These are phyloP conservation scores for Trichoderma erinaceum DNA, from an alignment of 495 filamentous ascomycete genomes.

Conservation along the genomic window DNA sequence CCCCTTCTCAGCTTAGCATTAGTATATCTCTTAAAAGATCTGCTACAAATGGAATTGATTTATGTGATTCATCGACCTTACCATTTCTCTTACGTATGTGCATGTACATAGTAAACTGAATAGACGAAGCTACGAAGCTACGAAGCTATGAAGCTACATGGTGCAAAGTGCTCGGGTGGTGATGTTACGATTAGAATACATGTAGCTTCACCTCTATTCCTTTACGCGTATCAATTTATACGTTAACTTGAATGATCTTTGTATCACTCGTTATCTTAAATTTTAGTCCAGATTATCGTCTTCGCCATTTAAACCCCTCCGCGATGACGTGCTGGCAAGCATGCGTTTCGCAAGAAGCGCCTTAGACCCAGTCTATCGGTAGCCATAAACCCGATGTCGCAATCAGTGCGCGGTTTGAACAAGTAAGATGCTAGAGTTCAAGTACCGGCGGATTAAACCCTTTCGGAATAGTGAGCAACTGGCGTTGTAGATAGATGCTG, in stretches of 20 bases:
- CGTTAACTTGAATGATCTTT: too few relatives aligned
- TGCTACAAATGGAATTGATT: neutral
- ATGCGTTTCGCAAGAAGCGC: constrained; percentile 10
- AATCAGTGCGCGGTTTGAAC: neutral
- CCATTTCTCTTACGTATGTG: too few relatives aligned
- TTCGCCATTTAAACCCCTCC: neutral
- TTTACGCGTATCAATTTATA: too few relatives aligned
- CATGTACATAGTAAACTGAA: too few relatives aligned
- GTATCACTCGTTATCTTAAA: too few relatives aligned
- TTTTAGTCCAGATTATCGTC: neutral
- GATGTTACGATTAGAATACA: too few relatives aligned
- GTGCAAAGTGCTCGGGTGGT: too few relatives aligned
- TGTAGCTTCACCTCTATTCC: too few relatives aligned
- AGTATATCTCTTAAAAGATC: neutral
- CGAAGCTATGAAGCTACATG: too few relatives aligned
- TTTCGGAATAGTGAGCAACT: neutral
- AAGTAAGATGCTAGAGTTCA: neutral
- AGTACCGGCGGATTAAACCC: neutral
- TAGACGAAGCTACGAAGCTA: too few relatives aligned
- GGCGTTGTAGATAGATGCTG: neutral
- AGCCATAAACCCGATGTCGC: neutral
- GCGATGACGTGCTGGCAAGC: constrained; percentile 17
- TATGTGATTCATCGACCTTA: neutral
- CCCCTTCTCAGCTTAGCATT: neutral
- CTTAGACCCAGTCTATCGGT: neutral